These are phyloP conservation scores for Schoenoplectus triqueter DNA, from an alignment of 202 grass and related monocot genomes.

Conservation along the genomic window DNA sequence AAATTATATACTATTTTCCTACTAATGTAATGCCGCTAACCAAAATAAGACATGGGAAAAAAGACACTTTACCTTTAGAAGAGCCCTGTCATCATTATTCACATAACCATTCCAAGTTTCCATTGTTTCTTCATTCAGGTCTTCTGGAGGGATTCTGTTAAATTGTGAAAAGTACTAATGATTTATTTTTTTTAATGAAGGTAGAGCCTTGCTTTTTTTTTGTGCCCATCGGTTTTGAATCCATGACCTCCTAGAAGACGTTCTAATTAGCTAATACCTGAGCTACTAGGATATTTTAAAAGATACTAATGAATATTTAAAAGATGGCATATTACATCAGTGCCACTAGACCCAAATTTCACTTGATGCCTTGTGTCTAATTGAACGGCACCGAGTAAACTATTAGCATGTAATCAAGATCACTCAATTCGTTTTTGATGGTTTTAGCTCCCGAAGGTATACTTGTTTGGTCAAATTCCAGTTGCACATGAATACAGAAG, in stretches of 20 bases:
- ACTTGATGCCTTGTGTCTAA: neutral
- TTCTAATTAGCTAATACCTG: too few relatives aligned
- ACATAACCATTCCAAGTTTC: constrained; percentile 78
- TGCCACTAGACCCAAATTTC: neutral
- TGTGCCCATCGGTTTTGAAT: too few relatives aligned
- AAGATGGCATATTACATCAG: constrained; percentile 23
- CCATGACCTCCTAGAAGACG: too few relatives aligned
- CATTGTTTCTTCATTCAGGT: constrained; percentile 41
- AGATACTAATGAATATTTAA: too few relatives aligned
- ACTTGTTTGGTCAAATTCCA: neutral
- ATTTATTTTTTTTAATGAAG: too few relatives aligned
- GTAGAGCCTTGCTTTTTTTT: too few relatives aligned
- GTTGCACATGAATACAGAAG: neutral
- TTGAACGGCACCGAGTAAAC: neutral
- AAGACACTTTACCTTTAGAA: constrained; percentile 71
- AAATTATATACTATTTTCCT: too few relatives aligned
- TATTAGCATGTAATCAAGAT: neutral
- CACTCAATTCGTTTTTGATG: neutral
- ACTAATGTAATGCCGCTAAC: constrained; percentile 12
- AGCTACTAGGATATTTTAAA: too few relatives aligned
- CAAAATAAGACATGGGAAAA: constrained; percentile 14
- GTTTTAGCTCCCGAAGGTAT: neutral
- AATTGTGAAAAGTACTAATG: constrained; percentile 30
- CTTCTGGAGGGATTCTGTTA: constrained; percentile 57
- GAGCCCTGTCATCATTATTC: constrained; percentile 81